Evolutionary conservation across 148 eudicot genomes (phyloP).

Genomic region (Chenopodium formosanum): DNA sequence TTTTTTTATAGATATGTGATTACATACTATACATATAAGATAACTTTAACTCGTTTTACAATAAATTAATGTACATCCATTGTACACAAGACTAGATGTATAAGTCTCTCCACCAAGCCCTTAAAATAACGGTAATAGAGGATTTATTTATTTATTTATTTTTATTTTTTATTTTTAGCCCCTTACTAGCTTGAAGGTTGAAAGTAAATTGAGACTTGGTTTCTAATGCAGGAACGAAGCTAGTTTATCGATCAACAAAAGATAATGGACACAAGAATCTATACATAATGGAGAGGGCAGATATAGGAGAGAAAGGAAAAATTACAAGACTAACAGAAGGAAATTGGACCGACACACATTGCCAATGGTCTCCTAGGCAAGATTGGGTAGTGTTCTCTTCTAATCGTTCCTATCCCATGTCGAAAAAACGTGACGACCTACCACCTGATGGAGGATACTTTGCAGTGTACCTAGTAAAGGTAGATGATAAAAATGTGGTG

Average conservation of each 20-base stretch:
- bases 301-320: not conserved
- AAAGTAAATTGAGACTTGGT: too few species aligned
- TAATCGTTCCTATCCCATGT: conserved; percentile 5
- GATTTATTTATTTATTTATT: too few species aligned
- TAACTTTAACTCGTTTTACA: too few species aligned
- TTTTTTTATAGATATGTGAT: too few species aligned
- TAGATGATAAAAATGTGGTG: not conserved
- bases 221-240: conserved; percentile 8
- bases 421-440: not conserved
- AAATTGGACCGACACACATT: conserved; percentile 20
- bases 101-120: too few species aligned
- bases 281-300: conserved; percentile 21
- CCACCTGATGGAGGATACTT: conserved; percentile 26
- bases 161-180: too few species aligned
- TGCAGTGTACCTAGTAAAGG: conserved; percentile 8
- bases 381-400: conserved; percentile 28
- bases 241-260: conserved; percentile 18
- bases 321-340: conserved; percentile 17
- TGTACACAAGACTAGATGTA: too few species aligned
- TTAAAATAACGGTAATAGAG: too few species aligned
- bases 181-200: too few species aligned
- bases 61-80: too few species aligned
- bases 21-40: too few species aligned
- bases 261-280: conserved; percentile 6
- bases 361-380: conserved; percentile 15